Base-by-base conservation (phyloP, 352 stramenopile genomes). In the Detonula confervacea region DNA sequence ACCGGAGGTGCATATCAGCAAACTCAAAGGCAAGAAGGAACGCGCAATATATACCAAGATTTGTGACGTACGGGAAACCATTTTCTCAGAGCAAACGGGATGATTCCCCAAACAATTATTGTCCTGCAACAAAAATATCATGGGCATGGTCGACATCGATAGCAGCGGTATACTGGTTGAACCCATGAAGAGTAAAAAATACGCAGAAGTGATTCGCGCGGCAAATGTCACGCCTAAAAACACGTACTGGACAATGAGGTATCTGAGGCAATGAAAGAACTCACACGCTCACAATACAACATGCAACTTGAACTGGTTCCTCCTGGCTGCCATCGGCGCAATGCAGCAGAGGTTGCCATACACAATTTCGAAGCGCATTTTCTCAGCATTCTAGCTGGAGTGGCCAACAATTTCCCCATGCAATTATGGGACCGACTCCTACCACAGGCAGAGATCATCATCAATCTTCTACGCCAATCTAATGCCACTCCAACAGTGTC, bases 81-180 rank as follows among this genome's bases (percentile, higher is more conserved):
- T 74, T 0, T 84, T 84, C 56, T 74, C 59, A n/a, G 80, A 90
- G 52, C 79, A 82, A 76, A 84, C 83, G 4, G 76, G 80, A 9
- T 12, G 12, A 22, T 86, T 88, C 42, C 77, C 70, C 4, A 49
- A 46, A 9, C 37, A 18, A 22, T 90, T 76, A 8, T 47, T 11
- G 18, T 35, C 20, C 29, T 65, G 71, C 2, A 79, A 87, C 44
- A 49, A 80, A 20, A 86, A 91, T 46, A 71, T 90, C 4, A 68
- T 88, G 33, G 59, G 88, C 8, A 46, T 87, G 2, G 84, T 75
- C 35, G 75, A 83, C 24, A 73, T 80, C 11, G 74, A 92, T 64
- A 68, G 55, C 18, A 90, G 88, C 70, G 25, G 29, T 20, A 89
- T 92, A 33, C 42, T 78, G 0, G 49, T 61, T 3, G 47, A 68